Conservation (phyloP, 2,329 filamentous ascomycete genomes). For the Colletotrichum camelliae region DNA sequence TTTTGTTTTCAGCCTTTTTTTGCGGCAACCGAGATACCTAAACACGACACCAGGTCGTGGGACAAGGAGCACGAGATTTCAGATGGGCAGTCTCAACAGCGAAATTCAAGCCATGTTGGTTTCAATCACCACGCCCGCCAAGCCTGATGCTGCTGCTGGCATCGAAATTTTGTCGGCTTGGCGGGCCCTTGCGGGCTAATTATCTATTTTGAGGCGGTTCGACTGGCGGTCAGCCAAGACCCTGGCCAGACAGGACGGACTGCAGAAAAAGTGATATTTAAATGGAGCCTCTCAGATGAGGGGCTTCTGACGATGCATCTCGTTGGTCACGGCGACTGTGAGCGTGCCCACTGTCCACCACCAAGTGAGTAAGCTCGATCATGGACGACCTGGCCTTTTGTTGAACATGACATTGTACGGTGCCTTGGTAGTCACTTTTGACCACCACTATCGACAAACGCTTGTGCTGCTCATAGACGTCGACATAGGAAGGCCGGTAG, state of each 20-base stretch:
- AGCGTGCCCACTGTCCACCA: background rate
- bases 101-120: slow-evolving; percentile 16
- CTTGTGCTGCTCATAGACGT: background rate
- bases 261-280: background rate
- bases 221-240: slow-evolving; percentile 5
- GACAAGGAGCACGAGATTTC: background rate
- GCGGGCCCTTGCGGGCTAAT: background rate
- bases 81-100: slow-evolving; percentile 8
- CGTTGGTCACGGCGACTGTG: background rate
- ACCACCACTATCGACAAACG: background rate
- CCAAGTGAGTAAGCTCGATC: background rate
- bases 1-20: slow-evolving; percentile 8
- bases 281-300: background rate
- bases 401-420: background rate
- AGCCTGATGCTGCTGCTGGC: background rate
- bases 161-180: background rate
- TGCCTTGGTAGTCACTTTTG: background rate
- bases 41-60: slow-evolving; percentile 7
- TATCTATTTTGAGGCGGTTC: background rate
- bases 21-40: slow-evolving; percentile 21
- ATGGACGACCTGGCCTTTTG: background rate
- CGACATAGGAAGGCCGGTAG: background rate
- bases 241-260: background rate
- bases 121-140: background rate
- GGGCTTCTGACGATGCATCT: background rate